phyloP scores from a whole-genome alignment of 1,139 yeast species.

The Yamadazyma atmosphaerica region DNA sequence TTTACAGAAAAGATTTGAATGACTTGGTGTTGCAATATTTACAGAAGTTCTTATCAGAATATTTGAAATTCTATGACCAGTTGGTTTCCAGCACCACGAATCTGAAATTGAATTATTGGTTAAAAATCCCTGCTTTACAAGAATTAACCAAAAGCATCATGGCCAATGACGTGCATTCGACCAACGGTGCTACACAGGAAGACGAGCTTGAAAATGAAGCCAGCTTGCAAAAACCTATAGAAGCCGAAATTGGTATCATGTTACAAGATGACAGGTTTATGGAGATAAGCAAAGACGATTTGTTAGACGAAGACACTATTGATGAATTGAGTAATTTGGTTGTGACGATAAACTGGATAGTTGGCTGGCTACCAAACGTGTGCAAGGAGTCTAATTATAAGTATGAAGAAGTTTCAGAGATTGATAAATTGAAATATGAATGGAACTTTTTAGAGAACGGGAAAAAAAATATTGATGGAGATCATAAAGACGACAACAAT shows the following conservation, averaged over 20 bases:
- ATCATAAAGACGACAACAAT: slow-evolving; percentile 9
- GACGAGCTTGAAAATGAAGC: slow-evolving; percentile 16
- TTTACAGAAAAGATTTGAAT: slow-evolving; percentile 54
- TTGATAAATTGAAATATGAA: slow-evolving; percentile 50
- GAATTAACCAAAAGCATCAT: slow-evolving; percentile 34
- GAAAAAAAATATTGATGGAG: slow-evolving; percentile 19
- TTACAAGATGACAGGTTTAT: slow-evolving; percentile 27
- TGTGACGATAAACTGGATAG: slow-evolving; percentile 47
- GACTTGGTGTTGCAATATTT: slow-evolving; percentile 41
- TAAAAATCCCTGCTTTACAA: slow-evolving; percentile 35
- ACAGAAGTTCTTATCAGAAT: slow-evolving; percentile 30
- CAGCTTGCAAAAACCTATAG: background rate
- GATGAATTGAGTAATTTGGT: slow-evolving; percentile 51
- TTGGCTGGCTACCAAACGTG: slow-evolving; percentile 56
- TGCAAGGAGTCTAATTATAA: slow-evolving; percentile 42
- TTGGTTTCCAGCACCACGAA: slow-evolving; percentile 24
- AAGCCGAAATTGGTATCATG: slow-evolving; percentile 39
- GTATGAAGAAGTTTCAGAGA: slow-evolving; percentile 28
- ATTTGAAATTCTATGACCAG: slow-evolving; percentile 31
- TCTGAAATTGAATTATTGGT: slow-evolving; percentile 35
- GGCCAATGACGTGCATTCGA: background rate
- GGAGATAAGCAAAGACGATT: slow-evolving; percentile 40
- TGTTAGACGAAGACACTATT: slow-evolving; percentile 45
- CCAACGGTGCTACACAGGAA: slow-evolving; percentile 11
- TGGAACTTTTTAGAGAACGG: slow-evolving; percentile 61